Conservation (phyloP, 495 filamentous ascomycete species). For the Talaromyces trachyspermus region DNA sequence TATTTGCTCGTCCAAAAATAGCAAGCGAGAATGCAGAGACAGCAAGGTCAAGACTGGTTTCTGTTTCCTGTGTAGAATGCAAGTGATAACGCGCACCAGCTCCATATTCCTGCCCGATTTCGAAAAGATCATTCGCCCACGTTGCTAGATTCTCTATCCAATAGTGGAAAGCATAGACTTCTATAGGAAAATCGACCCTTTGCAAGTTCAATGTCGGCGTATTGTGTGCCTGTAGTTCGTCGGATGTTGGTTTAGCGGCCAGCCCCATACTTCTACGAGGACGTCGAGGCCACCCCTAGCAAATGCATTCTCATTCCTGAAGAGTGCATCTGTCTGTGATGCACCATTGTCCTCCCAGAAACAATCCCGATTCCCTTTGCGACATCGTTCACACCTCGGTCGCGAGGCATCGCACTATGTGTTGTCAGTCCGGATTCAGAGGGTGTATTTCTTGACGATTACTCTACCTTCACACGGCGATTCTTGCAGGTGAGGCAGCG, state of each 20-base stretch:
- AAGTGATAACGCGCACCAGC: constrained; percentile 15
- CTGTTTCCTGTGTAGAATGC: constrained; percentile 5
- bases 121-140: constrained; percentile 12
- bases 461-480: constrained; percentile 10
- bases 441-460: background rate
- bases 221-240: background rate
- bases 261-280: constrained; percentile 9
- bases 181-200: constrained; percentile 6
- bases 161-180: constrained; percentile 10
- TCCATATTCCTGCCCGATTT: constrained; percentile 16
- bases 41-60: constrained; percentile 22
- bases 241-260: background rate
- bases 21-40: constrained; percentile 23
- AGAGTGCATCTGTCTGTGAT: constrained; percentile 13
- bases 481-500: constrained; percentile 11
- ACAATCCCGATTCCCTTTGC: constrained; percentile 19
- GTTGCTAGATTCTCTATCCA: constrained; percentile 7
- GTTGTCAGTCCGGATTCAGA: background rate
- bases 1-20: constrained; percentile 16
- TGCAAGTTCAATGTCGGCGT: background rate
- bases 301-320: constrained; percentile 26
- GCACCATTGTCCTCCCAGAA: constrained; percentile 18
- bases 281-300: constrained; percentile 22
- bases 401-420: constrained; percentile 19
- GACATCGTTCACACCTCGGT: constrained; percentile 18